Percentiles rank a stretch among this genome's conserved stretches.
Conservation (phyloP, 1,139 yeast species). For the Pichia sp. region DNA sequence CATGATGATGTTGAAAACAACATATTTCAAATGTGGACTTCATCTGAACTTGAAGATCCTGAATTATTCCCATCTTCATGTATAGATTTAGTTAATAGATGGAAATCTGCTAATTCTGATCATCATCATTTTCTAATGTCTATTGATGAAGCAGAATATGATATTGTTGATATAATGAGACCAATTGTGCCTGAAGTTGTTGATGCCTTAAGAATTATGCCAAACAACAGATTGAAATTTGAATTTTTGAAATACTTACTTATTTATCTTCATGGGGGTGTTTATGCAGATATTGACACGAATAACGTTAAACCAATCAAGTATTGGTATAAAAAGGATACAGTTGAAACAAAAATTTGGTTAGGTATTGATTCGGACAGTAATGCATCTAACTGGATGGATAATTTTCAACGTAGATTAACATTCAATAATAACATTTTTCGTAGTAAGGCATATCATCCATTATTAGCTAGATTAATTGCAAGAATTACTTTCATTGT, state of each 20-base stretch:
- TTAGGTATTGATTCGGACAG: conserved; percentile 75
- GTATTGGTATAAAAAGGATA: conserved; percentile 32
- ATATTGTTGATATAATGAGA: conserved; percentile 47
- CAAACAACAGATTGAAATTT: conserved; percentile 58
- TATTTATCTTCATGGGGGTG: conserved; percentile 63
- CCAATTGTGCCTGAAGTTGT: conserved; percentile 52
- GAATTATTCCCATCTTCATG: conserved; percentile 50
- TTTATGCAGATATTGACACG: conserved; percentile 71
- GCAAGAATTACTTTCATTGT: conserved; percentile 25
- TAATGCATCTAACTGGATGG: conserved; percentile 58
- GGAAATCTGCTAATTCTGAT: conserved; percentile 55
- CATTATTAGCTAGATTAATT: conserved; percentile 26
- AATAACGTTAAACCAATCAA: conserved; percentile 44
- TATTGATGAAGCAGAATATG: conserved; percentile 51
- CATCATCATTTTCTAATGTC: conserved; percentile 56
- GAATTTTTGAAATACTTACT: conserved; percentile 67
- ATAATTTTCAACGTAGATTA: conserved; percentile 54
- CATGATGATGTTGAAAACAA: conserved; percentile 50
- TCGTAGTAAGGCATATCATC: conserved; percentile 27
- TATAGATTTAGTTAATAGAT: conserved; percentile 34
- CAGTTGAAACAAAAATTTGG: conserved; percentile 24
- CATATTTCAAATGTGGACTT: conserved; percentile 91
- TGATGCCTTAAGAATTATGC: conserved; percentile 55
- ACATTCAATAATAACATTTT: conserved; percentile 72
- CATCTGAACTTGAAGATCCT: conserved; percentile 46